Base-by-base conservation (phyloP, 176 grass and related monocot genomes). In the Ampelocalamus luodianensis region DNA sequence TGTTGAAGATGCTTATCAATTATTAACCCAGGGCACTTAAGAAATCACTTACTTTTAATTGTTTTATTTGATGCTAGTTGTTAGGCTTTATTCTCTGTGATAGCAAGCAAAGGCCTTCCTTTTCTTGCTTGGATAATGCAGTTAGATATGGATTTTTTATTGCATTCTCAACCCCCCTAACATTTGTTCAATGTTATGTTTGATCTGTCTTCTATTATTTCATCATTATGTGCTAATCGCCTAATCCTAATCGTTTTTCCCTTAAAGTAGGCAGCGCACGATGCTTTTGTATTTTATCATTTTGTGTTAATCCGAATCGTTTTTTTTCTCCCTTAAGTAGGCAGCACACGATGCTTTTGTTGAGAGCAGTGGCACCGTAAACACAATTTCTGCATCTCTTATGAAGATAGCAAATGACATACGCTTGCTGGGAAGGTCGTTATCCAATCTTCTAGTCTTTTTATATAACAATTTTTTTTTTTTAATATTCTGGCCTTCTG, bases 391-490 rank as follows among this genome's bases (percentile, higher is more conserved):
- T 36, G 88, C 90, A 63, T 99, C 96, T 87, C 93, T 99, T 79
- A 92, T 99, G 96, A 99, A 99, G 86, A 94, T 99, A 74, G 96
- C 90, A 87, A 99, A 99, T 65, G 97, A 99, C 84, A 96, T 96
- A 83, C 89, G 93, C 72, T 88, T 99, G 72, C 79, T 99, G 8
- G 97, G 97, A 88, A 99, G 97, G 97, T 98, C 44, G 15, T 22
- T 87, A 18, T 80, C 29, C 2, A 50, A n/a, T 72, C 24, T 14
- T 82, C 2, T 71, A 14, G 38, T 22, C 68, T 69, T 79, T 14
- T 40, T 69, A 48, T 1, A 1, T 62, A 5, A 16, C 6, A 64
- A n/a, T 17, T 75, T 6, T 61, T 37, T 67, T 59, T 74, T 29
- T 76, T 1, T 63, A 60, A 36, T 71, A 46, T 65, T 77, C 29